Evolutionary conservation across 2,329 filamentous ascomycete genomes (phyloP), one percentile per base, ranked within the genome.

Genomic region (Beauveria bassiana): DNA sequence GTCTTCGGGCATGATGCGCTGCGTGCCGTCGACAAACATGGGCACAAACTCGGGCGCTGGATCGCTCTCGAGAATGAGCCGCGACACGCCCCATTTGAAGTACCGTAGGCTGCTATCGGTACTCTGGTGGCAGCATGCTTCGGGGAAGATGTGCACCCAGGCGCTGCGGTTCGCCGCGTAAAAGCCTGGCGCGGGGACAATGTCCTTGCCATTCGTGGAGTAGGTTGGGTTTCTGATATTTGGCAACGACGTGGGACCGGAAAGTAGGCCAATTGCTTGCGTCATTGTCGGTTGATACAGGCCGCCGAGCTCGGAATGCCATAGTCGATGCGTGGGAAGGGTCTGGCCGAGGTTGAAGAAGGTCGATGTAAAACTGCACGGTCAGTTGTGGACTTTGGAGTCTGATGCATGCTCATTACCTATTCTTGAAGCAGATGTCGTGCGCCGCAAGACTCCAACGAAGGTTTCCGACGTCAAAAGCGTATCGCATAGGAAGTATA

Each of bases 61-160:
- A 54, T 93, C 89, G 52, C 88, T 85, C 74, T 99, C 95, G 52
- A 99, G 84, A 62, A 99, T 95, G 62, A 98, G 81, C 2, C 95
- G 86, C 7, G 93, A 91, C 1, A 98, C 81, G 1, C 95, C 95
- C 95, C 95, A 99, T 78, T 96, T 97, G 84, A 98, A 98, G 77
- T 99, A 99, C 34, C 95, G 89, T 80, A 98, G 87, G 8, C 87
- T 85, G 68, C 86, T 86, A 47, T 86, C 79, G 1, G 88, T 83
- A 66, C 91, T 87, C 76, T 99, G 95, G 74, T 98, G 93, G 51
- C 96, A 91, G 73, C 90, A 91, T 53, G 92, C 95, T 75, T 99
- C 95, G 14, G 95, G 95, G 73, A 98, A 98, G 60, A 98, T 88
- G 74, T 99, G 95, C 4, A 99, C 79, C 95, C 95, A 99, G 50